Base-by-base conservation (phyloP, 2,329 filamentous ascomycete species). In the Aureobasidium pullulans region DNA sequence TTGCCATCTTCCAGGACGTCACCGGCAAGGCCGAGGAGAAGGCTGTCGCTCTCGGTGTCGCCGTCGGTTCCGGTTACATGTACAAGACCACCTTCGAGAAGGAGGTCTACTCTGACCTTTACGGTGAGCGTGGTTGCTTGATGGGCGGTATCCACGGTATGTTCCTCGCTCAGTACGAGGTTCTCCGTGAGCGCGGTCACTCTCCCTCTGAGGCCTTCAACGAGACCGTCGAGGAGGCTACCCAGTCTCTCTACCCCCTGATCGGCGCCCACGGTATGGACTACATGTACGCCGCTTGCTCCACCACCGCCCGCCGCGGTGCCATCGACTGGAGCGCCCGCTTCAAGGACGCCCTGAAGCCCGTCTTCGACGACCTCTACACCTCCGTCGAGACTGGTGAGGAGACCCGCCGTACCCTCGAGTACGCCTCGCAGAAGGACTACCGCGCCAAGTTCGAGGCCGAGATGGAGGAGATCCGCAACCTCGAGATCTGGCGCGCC, bases 11-110 rank as follows among this genome's bases (percentile, higher is more conserved):
- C 88, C 94, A 99, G 82, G 94, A 99, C 75, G 91, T 97, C 66
- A 96, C 91, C 65, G 94, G 94, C 77, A 89, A 96, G 80, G 94
- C 94, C 73, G 86, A 97, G 83, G 94, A 99, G 86, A 96, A 93
- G 85, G 94, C 94, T 70, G 81, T 96, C 71, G 94, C 94, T 69
- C 86, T 99, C 70, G 94, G 94, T 81, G 93, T 97, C 66, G 94
- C 93, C 74, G 89, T 99, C 75, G 94, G 93, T 76, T 91, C 88
- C 72, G 94, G 94, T 73, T 99, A 99, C 85, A 89, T 99, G 70
- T 99, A 99, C 86, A 89, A 97, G 88, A 99, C 94, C 75, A 99
- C 94, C 76, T 99, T 99, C 74, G 88, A 99, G 86, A 99, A 99
- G 88, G 94, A 99, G 83, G 94, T 99, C 75, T 96, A 96, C 89